Percentiles rank a stretch among this genome's conserved stretches.
Conservation (phyloP, 345 rosid genomes). For the Cardiospermum halicacabum region DNA sequence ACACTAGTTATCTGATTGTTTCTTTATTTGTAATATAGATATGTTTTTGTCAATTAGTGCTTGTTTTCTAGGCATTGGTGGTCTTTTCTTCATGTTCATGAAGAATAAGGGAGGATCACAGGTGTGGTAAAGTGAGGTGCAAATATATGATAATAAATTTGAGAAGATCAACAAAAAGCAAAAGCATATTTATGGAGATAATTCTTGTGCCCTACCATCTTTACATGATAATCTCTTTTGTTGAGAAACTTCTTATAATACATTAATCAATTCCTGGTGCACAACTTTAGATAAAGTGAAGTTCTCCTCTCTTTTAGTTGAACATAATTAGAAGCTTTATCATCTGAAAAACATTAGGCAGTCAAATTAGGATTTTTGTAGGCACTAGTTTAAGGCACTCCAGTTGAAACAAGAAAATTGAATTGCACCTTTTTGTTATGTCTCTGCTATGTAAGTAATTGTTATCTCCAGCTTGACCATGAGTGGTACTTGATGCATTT, state of each 20-base stretch:
- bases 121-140: conserved; percentile 26
- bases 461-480: neutral
- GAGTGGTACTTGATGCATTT: neutral
- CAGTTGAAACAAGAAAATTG: neutral
- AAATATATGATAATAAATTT: conserved; percentile 18
- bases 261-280: conserved; percentile 33
- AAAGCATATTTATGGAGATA: conserved; percentile 34
- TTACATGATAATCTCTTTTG: conserved; percentile 36
- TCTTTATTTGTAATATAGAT: neutral
- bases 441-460: neutral
- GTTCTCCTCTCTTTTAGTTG: conserved; percentile 14
- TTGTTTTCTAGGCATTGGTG: conserved; percentile 10
- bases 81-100: conserved; percentile 6
- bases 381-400: neutral
- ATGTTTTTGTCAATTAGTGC: neutral
- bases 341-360: neutral
- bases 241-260: conserved; percentile 39
- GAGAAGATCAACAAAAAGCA: conserved; percentile 32
- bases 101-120: conserved; percentile 31
- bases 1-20: neutral
- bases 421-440: neutral
- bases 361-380: conserved; percentile 3
- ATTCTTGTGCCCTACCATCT: conserved; percentile 48
- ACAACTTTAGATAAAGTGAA: conserved; percentile 35
- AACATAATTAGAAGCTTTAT: neutral